These are phyloP conservation scores for Hypoxylon sp. DNA, from an alignment of 2,329 filamentous ascomycete genomes.

Conservation along the genomic window DNA sequence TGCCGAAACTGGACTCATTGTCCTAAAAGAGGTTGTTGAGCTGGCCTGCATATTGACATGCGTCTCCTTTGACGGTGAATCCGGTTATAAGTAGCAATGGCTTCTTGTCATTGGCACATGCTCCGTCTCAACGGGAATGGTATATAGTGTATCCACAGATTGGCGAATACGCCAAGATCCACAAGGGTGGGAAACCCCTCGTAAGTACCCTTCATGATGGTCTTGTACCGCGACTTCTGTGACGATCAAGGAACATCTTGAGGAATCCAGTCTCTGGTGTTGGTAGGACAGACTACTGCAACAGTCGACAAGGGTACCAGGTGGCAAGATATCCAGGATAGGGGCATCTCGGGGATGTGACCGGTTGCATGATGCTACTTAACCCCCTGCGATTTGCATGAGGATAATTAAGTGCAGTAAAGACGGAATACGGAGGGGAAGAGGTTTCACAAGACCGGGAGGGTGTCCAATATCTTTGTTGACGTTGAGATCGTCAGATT, in stretches of 20 bases:
- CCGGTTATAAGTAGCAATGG: constrained; percentile 9
- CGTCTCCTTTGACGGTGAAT: constrained; percentile 19
- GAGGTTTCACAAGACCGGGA: constrained; percentile 14
- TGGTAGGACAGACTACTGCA: constrained; percentile 28
- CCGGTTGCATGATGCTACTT: constrained; percentile 26
- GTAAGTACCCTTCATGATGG: constrained; percentile 13
- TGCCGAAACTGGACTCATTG: constrained; percentile 25
- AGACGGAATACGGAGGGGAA: constrained; percentile 29
- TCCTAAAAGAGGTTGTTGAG: constrained; percentile 12
- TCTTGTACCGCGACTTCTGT: constrained; percentile 42
- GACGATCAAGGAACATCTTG: constrained; percentile 37
- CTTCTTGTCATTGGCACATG: constrained; percentile 27
- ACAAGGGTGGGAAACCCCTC: constrained; percentile 1
- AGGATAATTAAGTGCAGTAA: constrained; percentile 23
- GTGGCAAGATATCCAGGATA: constrained; percentile 40
- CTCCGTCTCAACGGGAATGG: constrained; percentile 11
- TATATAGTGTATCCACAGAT: constrained; percentile 40
- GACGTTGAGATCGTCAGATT: constrained; percentile 28
- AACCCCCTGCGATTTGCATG: constrained; percentile 22
- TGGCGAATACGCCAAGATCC: constrained; percentile 33
- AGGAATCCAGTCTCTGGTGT: constrained; percentile 12
- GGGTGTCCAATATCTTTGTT: constrained; percentile 15
- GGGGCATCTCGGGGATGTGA: constrained; percentile 33
- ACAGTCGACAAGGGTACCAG: constrained; percentile 30
- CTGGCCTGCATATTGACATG: constrained; percentile 18